Conservation (phyloP, 2,329 filamentous ascomycete genomes). For the Akanthomyces muscarius region DNA sequence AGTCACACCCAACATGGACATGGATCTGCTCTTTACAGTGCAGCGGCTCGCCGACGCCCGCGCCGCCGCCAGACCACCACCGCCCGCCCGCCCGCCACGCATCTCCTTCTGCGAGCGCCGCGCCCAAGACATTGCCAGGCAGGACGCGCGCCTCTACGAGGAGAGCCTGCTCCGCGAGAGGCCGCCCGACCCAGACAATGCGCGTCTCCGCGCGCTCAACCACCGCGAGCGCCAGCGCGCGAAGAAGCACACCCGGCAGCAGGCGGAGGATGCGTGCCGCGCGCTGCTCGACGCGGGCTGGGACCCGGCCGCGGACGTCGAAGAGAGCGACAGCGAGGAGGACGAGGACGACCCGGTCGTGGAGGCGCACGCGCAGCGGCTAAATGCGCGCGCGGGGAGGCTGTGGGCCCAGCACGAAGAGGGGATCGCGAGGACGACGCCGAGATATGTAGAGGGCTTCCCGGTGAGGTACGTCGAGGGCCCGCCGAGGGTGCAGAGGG, state of each 20-base stretch:
- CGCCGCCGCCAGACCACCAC: background rate
- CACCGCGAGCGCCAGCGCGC: background rate
- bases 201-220: background rate
- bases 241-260: background rate
- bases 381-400: conserved; percentile 20
- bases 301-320: background rate
- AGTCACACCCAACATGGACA: background rate
- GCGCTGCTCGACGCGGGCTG: background rate
- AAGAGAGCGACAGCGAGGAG: background rate
- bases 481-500: conserved; percentile 20
- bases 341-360: background rate
- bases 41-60: background rate
- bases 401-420: conserved; percentile 17
- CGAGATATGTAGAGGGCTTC: conserved; percentile 28
- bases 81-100: background rate
- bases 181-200: background rate
- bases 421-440: conserved; percentile 12
- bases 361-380: background rate
- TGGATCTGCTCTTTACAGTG: background rate
- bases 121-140: background rate
- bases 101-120: background rate
- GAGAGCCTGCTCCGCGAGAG: background rate
- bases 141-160: background rate
- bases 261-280: background rate
- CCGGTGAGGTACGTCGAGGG: conserved; percentile 22